phyloP scores from a whole-genome alignment of 2,329 filamentous ascomycete genomes.

The Chaetomium strumarium region DNA sequence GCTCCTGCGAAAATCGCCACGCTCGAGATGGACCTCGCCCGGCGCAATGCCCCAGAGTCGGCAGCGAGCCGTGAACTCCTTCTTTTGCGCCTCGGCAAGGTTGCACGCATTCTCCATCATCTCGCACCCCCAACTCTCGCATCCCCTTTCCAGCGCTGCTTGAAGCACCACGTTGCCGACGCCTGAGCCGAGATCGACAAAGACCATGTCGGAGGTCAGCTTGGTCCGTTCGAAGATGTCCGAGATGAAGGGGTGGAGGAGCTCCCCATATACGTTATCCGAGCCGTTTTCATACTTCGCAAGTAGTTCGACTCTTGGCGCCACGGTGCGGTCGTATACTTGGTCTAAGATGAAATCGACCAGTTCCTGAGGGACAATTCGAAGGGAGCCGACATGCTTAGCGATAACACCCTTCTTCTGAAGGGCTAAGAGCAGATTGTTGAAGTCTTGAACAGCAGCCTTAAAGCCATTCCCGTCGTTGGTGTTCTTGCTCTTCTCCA shows the following conservation, averaged over 20 bases:
- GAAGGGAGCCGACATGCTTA: constrained; percentile 62
- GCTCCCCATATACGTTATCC: constrained; percentile 91
- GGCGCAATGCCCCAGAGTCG: constrained; percentile 81
- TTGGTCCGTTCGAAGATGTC: constrained; percentile 72
- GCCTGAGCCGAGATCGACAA: constrained; percentile 91
- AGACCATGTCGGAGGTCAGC: constrained; percentile 77
- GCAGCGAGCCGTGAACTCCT: constrained; percentile 79
- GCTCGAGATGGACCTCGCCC: constrained; percentile 71
- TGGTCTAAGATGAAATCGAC: constrained; percentile 79
- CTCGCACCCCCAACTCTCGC: constrained; percentile 93
- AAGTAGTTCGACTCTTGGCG: constrained; percentile 77
- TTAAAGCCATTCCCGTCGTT: constrained; percentile 63
- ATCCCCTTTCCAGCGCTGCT: constrained; percentile 86
- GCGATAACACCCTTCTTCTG: constrained; percentile 66
- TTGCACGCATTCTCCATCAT: constrained; percentile 89
- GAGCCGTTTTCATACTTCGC: constrained; percentile 83
- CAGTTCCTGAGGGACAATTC: constrained; percentile 63
- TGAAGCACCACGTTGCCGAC: constrained; percentile 95
- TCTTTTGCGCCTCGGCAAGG: constrained; percentile 71
- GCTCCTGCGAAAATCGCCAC: constrained; percentile 78
- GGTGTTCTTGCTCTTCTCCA: constrained; percentile 66
- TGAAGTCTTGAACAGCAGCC: constrained; percentile 69
- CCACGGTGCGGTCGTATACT: constrained; percentile 87
- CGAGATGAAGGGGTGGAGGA: constrained; percentile 77
- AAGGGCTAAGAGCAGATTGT: constrained; percentile 59